Percentiles rank a stretch among this genome's conserved stretches.
phyloP scores from a whole-genome alignment of 805 yeast species.

The Scheffersomyces lignosus region DNA sequence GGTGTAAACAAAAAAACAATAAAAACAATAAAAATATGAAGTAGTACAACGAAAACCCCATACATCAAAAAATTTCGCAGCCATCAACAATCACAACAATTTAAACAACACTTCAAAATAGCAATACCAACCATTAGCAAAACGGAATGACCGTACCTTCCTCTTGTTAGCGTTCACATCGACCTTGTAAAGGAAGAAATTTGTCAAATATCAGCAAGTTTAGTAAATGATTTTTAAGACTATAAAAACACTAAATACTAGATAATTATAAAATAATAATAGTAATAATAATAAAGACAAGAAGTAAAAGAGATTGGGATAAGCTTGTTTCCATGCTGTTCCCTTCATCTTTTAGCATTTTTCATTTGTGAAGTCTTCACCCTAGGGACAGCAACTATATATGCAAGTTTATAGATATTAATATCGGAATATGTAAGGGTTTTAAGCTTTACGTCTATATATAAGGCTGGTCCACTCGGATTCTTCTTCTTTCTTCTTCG shows the following conservation, averaged over 20 bases:
- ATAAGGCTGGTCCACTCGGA: too few relatives aligned
- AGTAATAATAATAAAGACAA: conserved; percentile 7
- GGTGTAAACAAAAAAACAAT: neutral
- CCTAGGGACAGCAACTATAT: neutral
- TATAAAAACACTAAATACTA: neutral
- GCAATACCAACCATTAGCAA: too few relatives aligned
- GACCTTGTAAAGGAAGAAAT: too few relatives aligned
- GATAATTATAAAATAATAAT: conserved; percentile 5
- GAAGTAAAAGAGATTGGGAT: conserved; percentile 4
- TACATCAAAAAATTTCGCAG: neutral
- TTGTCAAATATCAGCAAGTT: neutral
- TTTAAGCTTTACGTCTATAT: neutral
- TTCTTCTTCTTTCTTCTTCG: too few relatives aligned
- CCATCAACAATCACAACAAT: too few relatives aligned
- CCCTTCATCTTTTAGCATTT: neutral
- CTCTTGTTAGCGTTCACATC: too few relatives aligned
- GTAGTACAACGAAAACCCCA: too few relatives aligned
- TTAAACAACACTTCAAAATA: too few relatives aligned
- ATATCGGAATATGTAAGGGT: neutral
- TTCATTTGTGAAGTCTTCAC: too few relatives aligned
- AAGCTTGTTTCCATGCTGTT: neutral
- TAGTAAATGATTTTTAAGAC: neutral
- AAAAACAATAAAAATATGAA: neutral
- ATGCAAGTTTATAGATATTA: neutral
- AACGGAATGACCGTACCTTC: too few relatives aligned